phyloP scores from a whole-genome alignment of 2,329 filamentous ascomycete genomes.

The Incumbomyces delicatus region DNA sequence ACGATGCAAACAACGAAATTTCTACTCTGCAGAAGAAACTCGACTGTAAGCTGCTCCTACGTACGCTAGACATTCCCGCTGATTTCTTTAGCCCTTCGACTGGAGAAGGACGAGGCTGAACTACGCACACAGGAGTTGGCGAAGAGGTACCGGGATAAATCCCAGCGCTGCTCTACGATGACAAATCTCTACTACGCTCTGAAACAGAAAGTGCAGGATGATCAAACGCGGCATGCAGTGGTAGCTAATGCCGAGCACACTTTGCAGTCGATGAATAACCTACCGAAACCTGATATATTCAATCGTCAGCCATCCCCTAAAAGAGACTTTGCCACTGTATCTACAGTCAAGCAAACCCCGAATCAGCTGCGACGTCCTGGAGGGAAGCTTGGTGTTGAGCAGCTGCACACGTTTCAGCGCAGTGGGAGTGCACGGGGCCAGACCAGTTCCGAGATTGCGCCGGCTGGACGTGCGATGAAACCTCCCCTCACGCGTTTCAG shows the following conservation, averaged over 20 bases:
- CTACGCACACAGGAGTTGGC: conserved; percentile 64
- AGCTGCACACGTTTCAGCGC: conserved; percentile 30
- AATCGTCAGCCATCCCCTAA: conserved; percentile 17
- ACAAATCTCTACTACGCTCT: conserved; percentile 52
- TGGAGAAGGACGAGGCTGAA: conserved; percentile 53
- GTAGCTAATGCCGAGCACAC: conserved; percentile 42
- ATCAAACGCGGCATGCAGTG: conserved; percentile 46
- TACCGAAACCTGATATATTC: conserved; percentile 13
- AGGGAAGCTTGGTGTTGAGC: conserved; percentile 26
- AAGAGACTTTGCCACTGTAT: neutral
- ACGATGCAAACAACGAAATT: conserved; percentile 67
- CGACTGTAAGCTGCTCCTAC: conserved; percentile 35
- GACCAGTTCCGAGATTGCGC: conserved; percentile 15
- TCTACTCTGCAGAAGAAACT: conserved; percentile 55
- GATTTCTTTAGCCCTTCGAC: conserved; percentile 40
- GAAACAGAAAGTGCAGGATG: conserved; percentile 46
- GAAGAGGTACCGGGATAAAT: conserved; percentile 60
- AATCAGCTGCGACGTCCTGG: conserved; percentile 1
- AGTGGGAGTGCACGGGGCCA: conserved; percentile 28
- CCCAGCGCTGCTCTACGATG: conserved; percentile 55
- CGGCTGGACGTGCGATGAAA: conserved; percentile 21
- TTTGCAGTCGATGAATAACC: conserved; percentile 29
- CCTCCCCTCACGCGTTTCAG: conserved; percentile 18
- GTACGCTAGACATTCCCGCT: conserved; percentile 22
- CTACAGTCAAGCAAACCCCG: conserved; percentile 19